A percentile compares a stretch with the other conserved stretches of the same genome.
Evolutionary conservation across 1,284 basidiomycete genomes (phyloP).

Genomic region (Ceratobasidium sp.): DNA sequence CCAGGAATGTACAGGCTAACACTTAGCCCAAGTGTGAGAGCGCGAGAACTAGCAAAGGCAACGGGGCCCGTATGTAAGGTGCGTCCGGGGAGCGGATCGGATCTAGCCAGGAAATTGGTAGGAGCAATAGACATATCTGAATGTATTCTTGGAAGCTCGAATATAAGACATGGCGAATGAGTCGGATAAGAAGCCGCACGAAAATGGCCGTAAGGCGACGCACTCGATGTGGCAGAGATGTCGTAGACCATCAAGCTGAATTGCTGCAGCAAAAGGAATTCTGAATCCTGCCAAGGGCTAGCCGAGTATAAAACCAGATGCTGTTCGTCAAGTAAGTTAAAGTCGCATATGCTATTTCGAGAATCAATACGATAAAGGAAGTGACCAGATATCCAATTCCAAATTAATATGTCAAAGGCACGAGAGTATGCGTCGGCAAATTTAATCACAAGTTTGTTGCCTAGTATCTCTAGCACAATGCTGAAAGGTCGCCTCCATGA

Average conservation of each 20-base stretch:
- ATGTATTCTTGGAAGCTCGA: background rate
- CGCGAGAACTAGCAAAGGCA: background rate
- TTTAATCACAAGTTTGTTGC: background rate
- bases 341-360: background rate
- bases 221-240: background rate
- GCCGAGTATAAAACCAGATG: background rate
- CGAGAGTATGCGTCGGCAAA: background rate
- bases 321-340: background rate
- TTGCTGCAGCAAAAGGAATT: background rate
- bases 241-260: background rate
- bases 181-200: background rate
- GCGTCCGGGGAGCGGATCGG: background rate
- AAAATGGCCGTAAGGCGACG: background rate
- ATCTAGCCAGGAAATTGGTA: background rate
- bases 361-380: background rate
- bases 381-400: conserved; percentile 7
- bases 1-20: background rate
- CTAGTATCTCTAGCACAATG: background rate
- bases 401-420: background rate
- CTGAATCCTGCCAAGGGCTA: background rate
- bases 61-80: background rate
- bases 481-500: background rate
- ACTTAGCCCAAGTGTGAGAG: conserved; percentile 1
- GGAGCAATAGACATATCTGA: too few relatives aligned
- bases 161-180: background rate